Conservation (phyloP, 495 filamentous ascomycete species). For the Parmelia sp. region DNA sequence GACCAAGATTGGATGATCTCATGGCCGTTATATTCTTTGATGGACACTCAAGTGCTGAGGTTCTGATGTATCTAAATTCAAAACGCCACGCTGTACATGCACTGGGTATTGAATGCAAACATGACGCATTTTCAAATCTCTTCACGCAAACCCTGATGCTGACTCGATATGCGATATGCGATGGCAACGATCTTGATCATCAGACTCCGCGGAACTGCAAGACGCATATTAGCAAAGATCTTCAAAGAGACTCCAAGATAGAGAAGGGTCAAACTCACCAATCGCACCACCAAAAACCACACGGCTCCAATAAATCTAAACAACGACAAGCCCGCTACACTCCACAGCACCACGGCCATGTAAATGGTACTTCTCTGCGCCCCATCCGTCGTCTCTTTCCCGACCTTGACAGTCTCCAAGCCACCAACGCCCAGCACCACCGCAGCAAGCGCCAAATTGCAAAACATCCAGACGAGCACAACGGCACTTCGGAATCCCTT, state of each 20-base stretch:
- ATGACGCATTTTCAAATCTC: not conserved
- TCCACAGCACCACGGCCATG: constrained; percentile 86
- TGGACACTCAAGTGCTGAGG: constrained; percentile 6
- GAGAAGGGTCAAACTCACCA: constrained; percentile 56
- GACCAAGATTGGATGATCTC: not conserved
- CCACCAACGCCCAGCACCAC: constrained; percentile 84
- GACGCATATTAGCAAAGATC: constrained; percentile 21
- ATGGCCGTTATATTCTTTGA: not conserved
- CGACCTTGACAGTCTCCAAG: constrained; percentile 55
- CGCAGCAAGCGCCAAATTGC: constrained; percentile 82
- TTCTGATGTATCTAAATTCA: constrained; percentile 5
- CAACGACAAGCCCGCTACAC: constrained; percentile 74
- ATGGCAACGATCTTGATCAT: constrained; percentile 1
- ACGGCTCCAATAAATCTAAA: constrained; percentile 88
- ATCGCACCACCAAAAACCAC: constrained; percentile 91
- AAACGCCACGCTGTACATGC: constrained; percentile 8
- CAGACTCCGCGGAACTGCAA: constrained; percentile 47
- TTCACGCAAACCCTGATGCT: not conserved
- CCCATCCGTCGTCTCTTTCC: constrained; percentile 39
- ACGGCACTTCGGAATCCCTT: constrained; percentile 88
- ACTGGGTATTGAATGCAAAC: constrained; percentile 8
- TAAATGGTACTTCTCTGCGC: constrained; percentile 63
- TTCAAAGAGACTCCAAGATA: not conserved
- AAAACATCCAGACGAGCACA: constrained; percentile 94
- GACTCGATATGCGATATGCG: not conserved